A percentile compares a stretch with the other conserved stretches of the same genome.
These are phyloP conservation scores for Skeletonema tropicum DNA, from an alignment of 108 stramenopile species.

Conservation along the genomic window DNA sequence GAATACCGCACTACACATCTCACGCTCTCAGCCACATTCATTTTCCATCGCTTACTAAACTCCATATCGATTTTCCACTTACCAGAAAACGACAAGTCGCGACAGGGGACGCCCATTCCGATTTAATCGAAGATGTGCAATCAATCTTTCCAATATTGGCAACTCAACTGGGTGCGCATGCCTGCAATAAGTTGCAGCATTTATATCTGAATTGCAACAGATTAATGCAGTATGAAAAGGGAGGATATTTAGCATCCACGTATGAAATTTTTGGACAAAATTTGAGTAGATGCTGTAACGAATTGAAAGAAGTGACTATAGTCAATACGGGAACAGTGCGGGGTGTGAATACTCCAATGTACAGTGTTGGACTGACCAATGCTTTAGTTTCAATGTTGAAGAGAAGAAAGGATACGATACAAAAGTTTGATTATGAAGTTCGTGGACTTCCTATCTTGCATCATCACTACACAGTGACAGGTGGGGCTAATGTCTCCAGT, in stretches of 20 bases:
- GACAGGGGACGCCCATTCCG: background rate
- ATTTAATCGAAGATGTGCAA: background rate
- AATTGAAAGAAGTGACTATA: background rate
- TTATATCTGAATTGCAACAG: background rate
- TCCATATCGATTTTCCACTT: background rate
- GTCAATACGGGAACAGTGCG: background rate
- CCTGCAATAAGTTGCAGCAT: background rate
- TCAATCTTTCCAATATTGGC: background rate
- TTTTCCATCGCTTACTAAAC: background rate
- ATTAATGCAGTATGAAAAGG: background rate
- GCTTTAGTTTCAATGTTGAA: background rate
- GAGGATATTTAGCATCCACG: background rate
- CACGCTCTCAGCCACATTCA: background rate
- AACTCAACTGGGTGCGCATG: background rate
- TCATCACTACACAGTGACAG: background rate
- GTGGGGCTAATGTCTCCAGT: background rate
- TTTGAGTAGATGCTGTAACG: background rate
- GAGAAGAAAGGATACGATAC: background rate
- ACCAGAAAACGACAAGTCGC: background rate
- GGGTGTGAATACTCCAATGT: background rate
- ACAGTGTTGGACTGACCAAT: background rate
- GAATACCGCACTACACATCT: background rate
- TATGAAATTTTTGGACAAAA: background rate
- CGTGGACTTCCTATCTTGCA: background rate
- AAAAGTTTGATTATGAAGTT: background rate